Conservation (phyloP, 179 eudicot genomes). For the Silene coronaria region DNA sequence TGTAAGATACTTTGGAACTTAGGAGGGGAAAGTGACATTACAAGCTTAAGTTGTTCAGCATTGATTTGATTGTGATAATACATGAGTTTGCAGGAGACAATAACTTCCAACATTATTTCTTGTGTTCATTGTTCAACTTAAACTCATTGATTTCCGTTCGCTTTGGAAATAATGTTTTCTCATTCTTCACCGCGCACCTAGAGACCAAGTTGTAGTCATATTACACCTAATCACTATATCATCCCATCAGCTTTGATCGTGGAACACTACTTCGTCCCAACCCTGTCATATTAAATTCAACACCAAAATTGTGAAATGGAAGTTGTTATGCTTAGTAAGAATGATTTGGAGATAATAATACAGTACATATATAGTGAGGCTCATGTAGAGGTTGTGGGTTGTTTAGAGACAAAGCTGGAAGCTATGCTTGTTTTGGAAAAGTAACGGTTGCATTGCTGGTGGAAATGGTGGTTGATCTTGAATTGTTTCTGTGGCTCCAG, state of each 20-base stretch:
- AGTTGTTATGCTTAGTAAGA: background rate
- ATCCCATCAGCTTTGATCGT: background rate
- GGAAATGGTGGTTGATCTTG: background rate
- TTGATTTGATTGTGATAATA: background rate
- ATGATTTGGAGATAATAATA: background rate
- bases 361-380: background rate
- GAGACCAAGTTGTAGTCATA: background rate
- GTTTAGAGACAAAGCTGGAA: no score
- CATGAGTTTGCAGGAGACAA: background rate
- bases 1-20: no score
- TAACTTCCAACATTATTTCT: background rate
- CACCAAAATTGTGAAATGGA: background rate
- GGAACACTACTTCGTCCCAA: background rate
- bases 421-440: background rate
- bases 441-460: background rate
- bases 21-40: no score
- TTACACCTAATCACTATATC: background rate
- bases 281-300: background rate
- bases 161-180: background rate
- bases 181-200: background rate
- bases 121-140: background rate
- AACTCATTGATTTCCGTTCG: background rate
- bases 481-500: constrained; percentile 32
- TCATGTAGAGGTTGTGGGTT: no score
- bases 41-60: background rate